Evolutionary conservation across 73 alveolate genomes (phyloP).

Genomic region (Paramecium caudatum): DNA sequence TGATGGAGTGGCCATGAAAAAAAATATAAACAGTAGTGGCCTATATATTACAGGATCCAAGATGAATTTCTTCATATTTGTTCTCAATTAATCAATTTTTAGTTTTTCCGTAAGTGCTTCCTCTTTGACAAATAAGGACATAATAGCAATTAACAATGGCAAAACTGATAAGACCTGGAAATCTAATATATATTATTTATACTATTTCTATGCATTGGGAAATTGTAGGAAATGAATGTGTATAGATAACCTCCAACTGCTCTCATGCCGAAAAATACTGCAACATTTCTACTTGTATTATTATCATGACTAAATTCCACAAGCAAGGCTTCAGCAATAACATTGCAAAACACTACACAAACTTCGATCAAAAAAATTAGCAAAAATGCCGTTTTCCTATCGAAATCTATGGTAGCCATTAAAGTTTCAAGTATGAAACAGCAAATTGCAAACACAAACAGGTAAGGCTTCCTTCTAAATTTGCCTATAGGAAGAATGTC

Average conservation of each 20-base stretch:
- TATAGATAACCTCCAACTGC: slow-evolving; percentile 75
- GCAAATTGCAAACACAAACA: slow-evolving; percentile 84
- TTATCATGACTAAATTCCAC: slow-evolving; percentile 84
- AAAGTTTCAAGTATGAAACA: slow-evolving; percentile 84
- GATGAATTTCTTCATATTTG: neutral
- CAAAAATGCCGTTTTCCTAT: slow-evolving; percentile 65
- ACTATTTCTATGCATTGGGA: slow-evolving; percentile 64
- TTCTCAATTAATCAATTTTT: neutral
- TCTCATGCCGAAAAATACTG: slow-evolving; percentile 80
- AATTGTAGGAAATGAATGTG: slow-evolving; percentile 36
- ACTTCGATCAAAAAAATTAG: slow-evolving; percentile 62
- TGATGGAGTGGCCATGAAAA: slow-evolving; percentile 73
- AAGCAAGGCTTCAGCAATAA: slow-evolving; percentile 80
- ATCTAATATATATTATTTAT: slow-evolving; percentile 14
- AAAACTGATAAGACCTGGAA: slow-evolving; percentile 48
- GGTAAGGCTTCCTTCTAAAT: slow-evolving; percentile 87
- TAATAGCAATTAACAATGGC: slow-evolving; percentile 7
- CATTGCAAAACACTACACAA: slow-evolving; percentile 83
- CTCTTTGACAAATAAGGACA: neutral
- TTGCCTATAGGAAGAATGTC: slow-evolving; percentile 94
- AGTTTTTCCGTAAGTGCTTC: neutral
- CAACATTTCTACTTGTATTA: slow-evolving; percentile 74
- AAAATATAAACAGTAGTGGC: slow-evolving; percentile 69
- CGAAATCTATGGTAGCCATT: slow-evolving; percentile 79
- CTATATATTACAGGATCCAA: slow-evolving; percentile 46